Evolutionary conservation across 495 filamentous ascomycete genomes (phyloP).

Genomic region (Xylaria palmicola): DNA sequence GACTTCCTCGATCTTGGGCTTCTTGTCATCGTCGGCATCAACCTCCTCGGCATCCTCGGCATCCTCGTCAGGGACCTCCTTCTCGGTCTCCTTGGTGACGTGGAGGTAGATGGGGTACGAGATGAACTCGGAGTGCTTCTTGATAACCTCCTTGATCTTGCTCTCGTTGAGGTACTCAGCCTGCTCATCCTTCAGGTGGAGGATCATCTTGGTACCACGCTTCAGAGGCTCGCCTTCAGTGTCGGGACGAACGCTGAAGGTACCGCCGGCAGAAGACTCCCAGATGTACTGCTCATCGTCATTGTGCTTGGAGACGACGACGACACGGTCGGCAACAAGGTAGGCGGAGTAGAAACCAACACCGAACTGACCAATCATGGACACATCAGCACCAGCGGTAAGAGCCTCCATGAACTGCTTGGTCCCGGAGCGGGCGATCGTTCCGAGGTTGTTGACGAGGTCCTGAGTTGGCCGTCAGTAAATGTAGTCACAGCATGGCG

Average conservation of each 20-base stretch:
- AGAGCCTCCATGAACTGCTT: slow-evolving; percentile 99
- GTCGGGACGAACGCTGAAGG: slow-evolving; percentile 90
- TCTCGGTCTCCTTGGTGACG: slow-evolving; percentile 98
- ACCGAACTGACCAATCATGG: slow-evolving; percentile 99
- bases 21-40: slow-evolving; percentile 66
- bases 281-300: slow-evolving; percentile 99
- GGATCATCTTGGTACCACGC: slow-evolving; percentile 96
- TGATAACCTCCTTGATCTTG: slow-evolving; percentile 99
- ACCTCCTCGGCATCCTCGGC: slow-evolving; percentile 67
- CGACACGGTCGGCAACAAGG: slow-evolving; percentile 95
- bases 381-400: slow-evolving; percentile 96
- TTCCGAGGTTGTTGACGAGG: slow-evolving; percentile 99
- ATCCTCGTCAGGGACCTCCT: slow-evolving; percentile 95
- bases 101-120: slow-evolving; percentile 99
- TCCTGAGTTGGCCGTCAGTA: slow-evolving; percentile 56
- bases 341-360: slow-evolving; percentile 99
- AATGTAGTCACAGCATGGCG: neutral
- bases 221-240: slow-evolving; percentile 87
- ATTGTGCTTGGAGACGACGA: slow-evolving; percentile 96
- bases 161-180: slow-evolving; percentile 95
- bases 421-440: slow-evolving; percentile 96
- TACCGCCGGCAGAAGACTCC: slow-evolving; percentile 97
- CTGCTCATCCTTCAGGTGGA: slow-evolving; percentile 99
- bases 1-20: slow-evolving; percentile 81
- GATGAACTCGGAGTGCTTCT: slow-evolving; percentile 99